Base-by-base conservation (phyloP, 768 basidiomycete genomes). In the Tephrocybe sp. region DNA sequence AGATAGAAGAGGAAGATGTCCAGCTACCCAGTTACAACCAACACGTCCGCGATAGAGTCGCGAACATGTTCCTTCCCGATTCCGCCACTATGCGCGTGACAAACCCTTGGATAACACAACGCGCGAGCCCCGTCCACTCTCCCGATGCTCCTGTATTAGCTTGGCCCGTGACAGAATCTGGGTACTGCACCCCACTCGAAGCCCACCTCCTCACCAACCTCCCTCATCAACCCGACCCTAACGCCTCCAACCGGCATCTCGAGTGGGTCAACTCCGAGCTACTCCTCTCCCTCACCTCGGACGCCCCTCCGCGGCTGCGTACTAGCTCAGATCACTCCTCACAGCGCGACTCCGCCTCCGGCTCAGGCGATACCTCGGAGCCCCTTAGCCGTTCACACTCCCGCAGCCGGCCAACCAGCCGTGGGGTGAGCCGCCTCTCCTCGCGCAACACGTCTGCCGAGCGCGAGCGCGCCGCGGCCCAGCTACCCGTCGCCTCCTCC, bases 181-280 rank as follows among this genome's bases (percentile, higher is more conserved):
- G 74, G 2, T 54, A 69, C 19, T 62, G 64, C 1, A 70, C 78
- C 5, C 78, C 78, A 0, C 59, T 73, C 2, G 65, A 72, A 37
- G 62, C 68, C 3, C 69, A 72, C 51, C 55, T 57, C 35, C 66
- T 68, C 50, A 69, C 69, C 2, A 73, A 75, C 37, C 67, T 78
- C 8, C 78, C 81, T 2, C 75, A 76, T 35, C 70, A 61, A 11
- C 80, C 77, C 16, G 73, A 69, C 13, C 63, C 78, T 18, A 74
- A 70, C 44, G 57, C 68, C 6, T 31, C 44, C 35, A 67, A 68
- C 47, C 71, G 76, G 0, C 77, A 82, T 3, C 73, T 89, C 44
- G 85, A 89, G 44, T 91, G 87, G 83, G 81, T 92, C 49, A 91
- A 93, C 65, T 88, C 88, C 5, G 93, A 94, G 68, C 77, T 96